These are phyloP conservation scores for Dicorynia guianensis DNA, from an alignment of 306 rosid species.

Conservation along the genomic window DNA sequence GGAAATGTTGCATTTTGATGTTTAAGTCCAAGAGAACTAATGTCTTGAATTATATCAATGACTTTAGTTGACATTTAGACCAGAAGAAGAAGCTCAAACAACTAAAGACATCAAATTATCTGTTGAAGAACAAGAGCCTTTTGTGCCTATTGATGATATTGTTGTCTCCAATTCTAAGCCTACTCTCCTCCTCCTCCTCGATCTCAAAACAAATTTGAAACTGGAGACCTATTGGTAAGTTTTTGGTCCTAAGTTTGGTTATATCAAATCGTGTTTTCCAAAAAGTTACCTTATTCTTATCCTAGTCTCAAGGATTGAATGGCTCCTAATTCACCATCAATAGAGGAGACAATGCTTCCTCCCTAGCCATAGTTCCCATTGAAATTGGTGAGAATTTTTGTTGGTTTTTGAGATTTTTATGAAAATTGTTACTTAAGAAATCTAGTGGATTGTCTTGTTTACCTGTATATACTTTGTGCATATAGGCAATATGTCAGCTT, in stretches of 20 bases:
- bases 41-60: slow-evolving; percentile 55
- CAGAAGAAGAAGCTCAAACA: slow-evolving; percentile 70
- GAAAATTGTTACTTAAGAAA: slow-evolving; percentile 30
- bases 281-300: slow-evolving; percentile 23
- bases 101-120: slow-evolving; percentile 62
- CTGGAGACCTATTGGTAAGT: slow-evolving; percentile 89
- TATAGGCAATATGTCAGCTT: slow-evolving; percentile 66
- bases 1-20: slow-evolving; percentile 29
- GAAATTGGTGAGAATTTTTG: slow-evolving; percentile 61
- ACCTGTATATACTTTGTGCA: slow-evolving; percentile 28
- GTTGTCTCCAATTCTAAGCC: slow-evolving; percentile 58
- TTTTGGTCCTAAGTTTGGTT: slow-evolving; percentile 25
- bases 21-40: slow-evolving; percentile 10
- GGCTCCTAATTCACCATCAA: slow-evolving; percentile 65
- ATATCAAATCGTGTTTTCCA: slow-evolving; percentile 20
- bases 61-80: slow-evolving; percentile 93
- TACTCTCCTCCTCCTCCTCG: slow-evolving; percentile 61
- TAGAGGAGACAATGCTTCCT: slow-evolving; percentile 91
- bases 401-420: slow-evolving; percentile 31
- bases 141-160: slow-evolving; percentile 53
- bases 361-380: slow-evolving; percentile 86
- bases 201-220: slow-evolving; percentile 59
- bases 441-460: slow-evolving; percentile 38
- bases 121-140: slow-evolving; percentile 69
- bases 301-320: slow-evolving; percentile 78